Percentiles rank a stretch among this genome's conserved stretches.
phyloP scores from a whole-genome alignment of 495 filamentous ascomycete genomes.

The Aspergillus homomorphus region DNA sequence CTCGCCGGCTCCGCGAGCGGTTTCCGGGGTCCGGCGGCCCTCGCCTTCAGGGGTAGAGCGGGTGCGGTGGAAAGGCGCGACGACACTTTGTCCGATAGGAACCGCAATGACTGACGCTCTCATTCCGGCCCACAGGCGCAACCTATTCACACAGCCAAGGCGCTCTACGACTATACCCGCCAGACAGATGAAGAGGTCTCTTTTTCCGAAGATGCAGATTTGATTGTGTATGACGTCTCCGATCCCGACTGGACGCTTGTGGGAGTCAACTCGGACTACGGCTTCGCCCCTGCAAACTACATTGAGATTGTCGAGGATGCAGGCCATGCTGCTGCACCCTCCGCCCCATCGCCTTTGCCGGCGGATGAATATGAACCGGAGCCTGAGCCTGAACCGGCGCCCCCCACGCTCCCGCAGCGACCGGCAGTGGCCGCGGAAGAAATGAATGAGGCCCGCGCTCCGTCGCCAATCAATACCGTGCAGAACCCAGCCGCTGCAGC shows the following conservation, averaged over 20 bases:
- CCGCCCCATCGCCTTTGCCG: slow-evolving; percentile 29
- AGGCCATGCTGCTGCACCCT: slow-evolving; percentile 21
- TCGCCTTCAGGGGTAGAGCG: slow-evolving; percentile 16
- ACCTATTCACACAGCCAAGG: slow-evolving; percentile 71
- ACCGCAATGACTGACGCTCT: slow-evolving; percentile 7
- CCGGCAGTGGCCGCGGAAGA: slow-evolving; percentile 24
- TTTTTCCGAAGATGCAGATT: slow-evolving; percentile 81
- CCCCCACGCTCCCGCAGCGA: slow-evolving; percentile 41
- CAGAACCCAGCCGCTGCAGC: slow-evolving; percentile 69
- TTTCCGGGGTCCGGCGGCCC: slow-evolving; percentile 1
- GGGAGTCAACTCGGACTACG: slow-evolving; percentile 78
- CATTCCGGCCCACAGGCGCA: slow-evolving; percentile 52
- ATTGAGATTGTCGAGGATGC: slow-evolving; percentile 62
- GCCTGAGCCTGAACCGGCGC: slow-evolving; percentile 22
- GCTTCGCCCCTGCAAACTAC: slow-evolving; percentile 97
- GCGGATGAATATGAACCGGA: slow-evolving; percentile 1
- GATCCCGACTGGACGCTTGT: slow-evolving; percentile 98
- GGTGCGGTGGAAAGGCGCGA: slow-evolving; percentile 5
- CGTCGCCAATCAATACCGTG: slow-evolving; percentile 34
- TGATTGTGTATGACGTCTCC: slow-evolving; percentile 83
- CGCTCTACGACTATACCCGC: slow-evolving; percentile 91
- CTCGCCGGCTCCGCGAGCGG: not conserved
- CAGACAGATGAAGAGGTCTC: slow-evolving; percentile 98
- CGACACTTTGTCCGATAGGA: slow-evolving; percentile 6
- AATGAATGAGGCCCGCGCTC: slow-evolving; percentile 22